Percentiles rank a stretch among this genome's conserved stretches.
phyloP scores from a whole-genome alignment of 1,139 yeast species.

The Lodderomyces elongisporus region DNA sequence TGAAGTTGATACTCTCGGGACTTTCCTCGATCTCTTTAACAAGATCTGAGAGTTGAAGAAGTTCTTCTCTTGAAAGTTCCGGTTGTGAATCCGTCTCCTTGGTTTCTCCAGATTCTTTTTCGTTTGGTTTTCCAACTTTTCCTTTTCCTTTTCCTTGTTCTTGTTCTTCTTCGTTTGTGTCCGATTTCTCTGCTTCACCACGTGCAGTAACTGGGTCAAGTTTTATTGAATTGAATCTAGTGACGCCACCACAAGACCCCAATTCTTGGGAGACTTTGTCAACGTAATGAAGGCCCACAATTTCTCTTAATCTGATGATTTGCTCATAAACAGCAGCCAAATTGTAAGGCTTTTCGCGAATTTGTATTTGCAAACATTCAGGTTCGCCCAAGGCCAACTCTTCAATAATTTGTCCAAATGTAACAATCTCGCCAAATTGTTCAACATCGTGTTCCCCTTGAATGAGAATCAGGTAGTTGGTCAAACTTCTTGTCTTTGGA shows the following conservation, averaged over 20 bases:
- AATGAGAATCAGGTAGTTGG: slow-evolving; percentile 50
- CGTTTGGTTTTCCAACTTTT: slow-evolving; percentile 8
- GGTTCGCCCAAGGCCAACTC: slow-evolving; percentile 20
- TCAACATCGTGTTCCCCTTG: slow-evolving; percentile 30
- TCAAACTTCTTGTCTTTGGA: slow-evolving; percentile 53
- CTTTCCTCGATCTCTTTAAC: slow-evolving; percentile 11
- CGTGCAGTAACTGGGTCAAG: slow-evolving; percentile 21
- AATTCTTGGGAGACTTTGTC: slow-evolving; percentile 26
- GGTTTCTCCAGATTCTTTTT: slow-evolving; percentile 7
- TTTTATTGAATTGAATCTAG: slow-evolving; percentile 27
- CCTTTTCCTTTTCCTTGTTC: slow-evolving; percentile 10
- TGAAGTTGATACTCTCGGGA: slow-evolving; percentile 15
- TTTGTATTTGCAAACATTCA: slow-evolving; percentile 17
- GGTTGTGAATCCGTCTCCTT: slow-evolving; percentile 7
- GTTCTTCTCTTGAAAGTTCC: slow-evolving; percentile 9
- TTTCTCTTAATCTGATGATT: slow-evolving; percentile 39
- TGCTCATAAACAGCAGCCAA: slow-evolving; percentile 38
- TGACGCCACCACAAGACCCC: slow-evolving; percentile 24
- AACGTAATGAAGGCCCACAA: slow-evolving; percentile 39
- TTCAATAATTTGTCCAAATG: slow-evolving; percentile 27
- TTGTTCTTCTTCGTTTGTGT: slow-evolving; percentile 7
- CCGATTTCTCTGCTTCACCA: slow-evolving; percentile 3
- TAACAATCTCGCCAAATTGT: slow-evolving; percentile 28
- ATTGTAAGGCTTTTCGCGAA: slow-evolving; percentile 35
- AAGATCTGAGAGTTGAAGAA: slow-evolving; percentile 8